Evolutionary conservation across 352 stramenopile species (phyloP).

Genomic region (Phytophthora brassicae): DNA sequence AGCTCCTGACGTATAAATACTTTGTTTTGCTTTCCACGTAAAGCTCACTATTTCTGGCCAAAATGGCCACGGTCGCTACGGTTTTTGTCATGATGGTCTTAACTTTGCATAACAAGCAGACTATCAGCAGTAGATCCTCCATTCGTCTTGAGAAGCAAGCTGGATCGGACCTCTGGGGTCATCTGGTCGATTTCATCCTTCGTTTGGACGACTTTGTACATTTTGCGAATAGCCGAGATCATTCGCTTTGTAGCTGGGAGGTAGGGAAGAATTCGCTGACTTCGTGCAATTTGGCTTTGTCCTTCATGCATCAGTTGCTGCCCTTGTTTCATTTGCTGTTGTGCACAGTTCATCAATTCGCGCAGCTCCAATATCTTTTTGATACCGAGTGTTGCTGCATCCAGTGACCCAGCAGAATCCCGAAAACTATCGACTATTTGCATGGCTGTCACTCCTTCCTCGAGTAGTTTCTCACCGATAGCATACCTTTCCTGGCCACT

Average conservation of each 20-base stretch:
- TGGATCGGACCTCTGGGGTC: conserved; percentile 46
- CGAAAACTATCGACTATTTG: conserved; percentile 49
- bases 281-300: conserved; percentile 41
- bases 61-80: background rate
- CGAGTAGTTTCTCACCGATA: conserved; percentile 44
- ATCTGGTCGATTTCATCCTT: conserved; percentile 77
- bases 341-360: conserved; percentile 46
- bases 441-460: conserved; percentile 44
- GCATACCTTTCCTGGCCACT: conserved; percentile 61
- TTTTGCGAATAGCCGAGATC: conserved; percentile 47
- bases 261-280: conserved; percentile 51
- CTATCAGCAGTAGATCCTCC: conserved; percentile 1
- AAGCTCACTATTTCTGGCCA: conserved; percentile 27
- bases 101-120: background rate
- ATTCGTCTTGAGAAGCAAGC: conserved; percentile 38
- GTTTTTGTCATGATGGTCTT: conserved; percentile 6
- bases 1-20: conserved; percentile 29
- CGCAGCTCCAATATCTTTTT: conserved; percentile 64
- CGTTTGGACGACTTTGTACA: conserved; percentile 66
- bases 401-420: conserved; percentile 52
- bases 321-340: conserved; percentile 44
- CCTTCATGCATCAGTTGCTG: conserved; percentile 41
- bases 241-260: conserved; percentile 62
- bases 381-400: conserved; percentile 46
- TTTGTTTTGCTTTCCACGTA: background rate